Base-by-base conservation (phyloP, 257 asterid genomes). In the Agastache rugosa region DNA sequence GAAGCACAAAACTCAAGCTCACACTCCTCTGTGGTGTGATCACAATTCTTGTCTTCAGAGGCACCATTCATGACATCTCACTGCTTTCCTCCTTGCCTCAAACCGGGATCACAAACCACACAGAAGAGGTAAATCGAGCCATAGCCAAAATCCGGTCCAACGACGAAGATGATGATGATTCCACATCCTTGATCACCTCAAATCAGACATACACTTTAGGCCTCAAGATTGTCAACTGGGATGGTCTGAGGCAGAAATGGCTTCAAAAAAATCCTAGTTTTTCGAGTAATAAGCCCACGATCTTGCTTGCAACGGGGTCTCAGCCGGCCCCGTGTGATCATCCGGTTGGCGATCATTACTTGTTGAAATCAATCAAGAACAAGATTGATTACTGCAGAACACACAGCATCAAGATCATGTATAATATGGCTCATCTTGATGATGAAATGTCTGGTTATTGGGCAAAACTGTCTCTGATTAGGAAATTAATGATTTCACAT, bases 351-450 rank as follows among this genome's bases (percentile, higher is more conserved):
- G 91, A 87, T 72, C 77, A 83, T 82, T 86, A 79, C 66, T 17
- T 79, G 50, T 29, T 86, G 70, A 86, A 86, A 77, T 81, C 87
- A 4, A 69, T 80, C 22, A 86, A 86, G 75, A 86, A 86, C 80
- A 86, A 86, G 84, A 67, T 84, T 47, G 91, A 84, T 67, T 86
- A 82, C 68, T 84, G 91, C 77, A 73, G 89, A 60, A 11, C 78
- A n/a, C 89, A 84, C 15, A 15, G 20, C 6, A 75, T 84, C 22
- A 87, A 86, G 73, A 73, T 84, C n/a, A 63, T 84, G 61, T 82
- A 84, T 58, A 86, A 78, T 15, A 76, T 80, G 83, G 86, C 82
- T 11, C 65, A 60, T 69, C 61, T 86, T 19, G 89, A 84, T 58
- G 56, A 67, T 11, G 82, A 73, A 58, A 27, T 86, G 11, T 47